phyloP scores from a whole-genome alignment of 371 early-diverging fungal genomes.

The Blastocladiella emersonii region DNA sequence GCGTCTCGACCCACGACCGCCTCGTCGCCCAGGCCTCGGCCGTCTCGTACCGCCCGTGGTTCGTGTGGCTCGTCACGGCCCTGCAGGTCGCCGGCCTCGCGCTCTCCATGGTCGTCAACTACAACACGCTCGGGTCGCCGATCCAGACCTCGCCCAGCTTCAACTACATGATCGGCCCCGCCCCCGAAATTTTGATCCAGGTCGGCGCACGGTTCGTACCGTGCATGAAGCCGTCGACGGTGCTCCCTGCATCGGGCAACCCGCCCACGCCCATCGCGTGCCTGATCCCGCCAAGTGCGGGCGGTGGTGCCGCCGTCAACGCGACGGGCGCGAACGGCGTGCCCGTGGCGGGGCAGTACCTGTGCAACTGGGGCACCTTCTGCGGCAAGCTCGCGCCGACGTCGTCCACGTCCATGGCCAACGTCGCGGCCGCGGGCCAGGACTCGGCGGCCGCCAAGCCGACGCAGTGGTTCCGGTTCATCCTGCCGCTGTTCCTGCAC shows the following conservation, averaged over 20 bases:
- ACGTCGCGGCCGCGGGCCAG: background rate
- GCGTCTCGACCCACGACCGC: background rate
- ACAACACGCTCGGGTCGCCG: constrained; percentile 17
- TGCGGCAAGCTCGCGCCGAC: constrained; percentile 15
- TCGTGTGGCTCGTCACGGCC: constrained; percentile 19
- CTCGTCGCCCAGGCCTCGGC: background rate
- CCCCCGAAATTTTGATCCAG: constrained; percentile 25
- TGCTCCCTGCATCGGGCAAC: background rate
- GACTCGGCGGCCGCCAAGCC: too few relatives aligned
- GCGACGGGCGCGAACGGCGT: background rate
- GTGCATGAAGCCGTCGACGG: constrained; percentile 22
- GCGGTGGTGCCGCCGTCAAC: too few relatives aligned
- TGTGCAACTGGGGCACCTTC: constrained; percentile 2
- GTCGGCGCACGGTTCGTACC: constrained; percentile 34
- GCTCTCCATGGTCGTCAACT: constrained; percentile 19
- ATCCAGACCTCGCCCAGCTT: constrained; percentile 20
- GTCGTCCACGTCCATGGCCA: background rate
- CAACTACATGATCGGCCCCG: constrained; percentile 36
- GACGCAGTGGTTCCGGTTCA: constrained; percentile 67
- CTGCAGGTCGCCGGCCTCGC: constrained; percentile 17
- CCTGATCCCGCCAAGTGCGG: too few relatives aligned
- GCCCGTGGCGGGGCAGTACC: background rate
- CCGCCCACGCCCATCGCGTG: constrained; percentile 5
- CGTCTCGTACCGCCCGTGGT: constrained; percentile 16
- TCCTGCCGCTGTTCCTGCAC: constrained; percentile 74